A percentile compares a stretch with the other conserved stretches of the same genome.
Conservation (phyloP, 257 asterid genomes). For the Gynochthodes officinalis region DNA sequence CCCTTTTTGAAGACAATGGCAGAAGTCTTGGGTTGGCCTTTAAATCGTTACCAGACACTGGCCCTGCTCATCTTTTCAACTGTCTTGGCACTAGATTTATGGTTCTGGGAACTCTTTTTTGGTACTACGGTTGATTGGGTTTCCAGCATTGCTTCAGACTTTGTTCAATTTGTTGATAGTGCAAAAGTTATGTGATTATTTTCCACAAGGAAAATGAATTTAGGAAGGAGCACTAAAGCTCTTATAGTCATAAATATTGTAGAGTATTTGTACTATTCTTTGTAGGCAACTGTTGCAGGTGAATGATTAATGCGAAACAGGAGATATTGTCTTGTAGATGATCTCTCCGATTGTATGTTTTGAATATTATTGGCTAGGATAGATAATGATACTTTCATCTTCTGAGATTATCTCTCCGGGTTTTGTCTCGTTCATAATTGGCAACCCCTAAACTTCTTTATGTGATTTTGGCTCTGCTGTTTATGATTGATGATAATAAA, state of each 20-base stretch:
- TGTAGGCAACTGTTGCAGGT: not conserved
- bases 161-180: slow-evolving; percentile 37
- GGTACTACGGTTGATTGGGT: slow-evolving; percentile 70
- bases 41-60: slow-evolving; percentile 79
- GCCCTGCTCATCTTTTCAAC: slow-evolving; percentile 86
- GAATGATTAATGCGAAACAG: not conserved
- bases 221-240: not conserved
- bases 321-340: too few species aligned
- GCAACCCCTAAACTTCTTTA: too few species aligned
- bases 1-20: slow-evolving; percentile 66
- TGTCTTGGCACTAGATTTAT: slow-evolving; percentile 85
- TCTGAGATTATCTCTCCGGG: too few species aligned
- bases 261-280: not conserved
- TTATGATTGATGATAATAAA: too few species aligned
- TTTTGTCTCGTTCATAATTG: too few species aligned
- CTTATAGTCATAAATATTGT: slow-evolving; percentile 6
- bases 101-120: slow-evolving; percentile 88
- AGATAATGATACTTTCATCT: too few species aligned
- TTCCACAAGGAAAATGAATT: not conserved
- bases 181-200: slow-evolving; percentile 31
- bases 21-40: slow-evolving; percentile 65
- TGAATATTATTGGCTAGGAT: too few species aligned
- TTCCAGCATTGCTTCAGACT: slow-evolving; percentile 45
- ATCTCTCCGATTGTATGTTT: too few species aligned
- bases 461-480: too few species aligned